phyloP scores from a whole-genome alignment of 495 filamentous ascomycete species.

The Penicillium samsonianum region DNA sequence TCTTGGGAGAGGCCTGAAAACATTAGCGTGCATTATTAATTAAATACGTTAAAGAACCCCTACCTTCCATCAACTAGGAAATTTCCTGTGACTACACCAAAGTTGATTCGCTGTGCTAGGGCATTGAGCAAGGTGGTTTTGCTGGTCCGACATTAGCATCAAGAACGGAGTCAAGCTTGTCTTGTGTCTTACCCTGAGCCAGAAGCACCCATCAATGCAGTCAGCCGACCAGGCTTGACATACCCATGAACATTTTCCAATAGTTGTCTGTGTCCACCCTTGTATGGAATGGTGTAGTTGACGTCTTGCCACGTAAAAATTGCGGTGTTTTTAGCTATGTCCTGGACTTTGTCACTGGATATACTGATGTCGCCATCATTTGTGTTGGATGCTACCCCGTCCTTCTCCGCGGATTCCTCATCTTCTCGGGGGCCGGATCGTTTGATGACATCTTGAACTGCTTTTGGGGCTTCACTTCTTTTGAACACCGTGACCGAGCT shows the following conservation, averaged over 20 bases:
- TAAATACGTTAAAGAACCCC: conserved; percentile 6
- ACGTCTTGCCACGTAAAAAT: conserved; percentile 81
- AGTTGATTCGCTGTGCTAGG: conserved; percentile 55
- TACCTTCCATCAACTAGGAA: conserved; percentile 58
- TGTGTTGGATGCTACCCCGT: conserved; percentile 22
- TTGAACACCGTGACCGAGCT: conserved; percentile 71
- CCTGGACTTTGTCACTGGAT: conserved; percentile 32
- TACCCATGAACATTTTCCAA: conserved; percentile 67
- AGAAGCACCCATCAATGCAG: conserved; percentile 67
- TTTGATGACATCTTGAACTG: conserved; percentile 48
- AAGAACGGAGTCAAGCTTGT: background rate
- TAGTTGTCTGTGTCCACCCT: conserved; percentile 58
- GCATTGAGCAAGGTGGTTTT: conserved; percentile 60
- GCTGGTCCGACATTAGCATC: conserved; percentile 17
- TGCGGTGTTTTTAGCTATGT: conserved; percentile 58
- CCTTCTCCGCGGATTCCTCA: conserved; percentile 47
- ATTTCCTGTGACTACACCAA: conserved; percentile 51
- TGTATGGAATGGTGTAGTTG: conserved; percentile 69
- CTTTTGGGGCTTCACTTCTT: conserved; percentile 58
- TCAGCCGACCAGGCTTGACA: conserved; percentile 70
- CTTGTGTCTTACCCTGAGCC: conserved; percentile 55
- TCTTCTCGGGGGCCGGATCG: conserved; percentile 41
- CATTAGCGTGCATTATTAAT: conserved; percentile 6
- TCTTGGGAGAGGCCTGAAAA: conserved; percentile 40
- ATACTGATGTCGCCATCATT: conserved; percentile 28